These are phyloP conservation scores for Aspergillus clavatus DNA, from an alignment of 2,329 filamentous ascomycete genomes.

Conservation along the genomic window DNA sequence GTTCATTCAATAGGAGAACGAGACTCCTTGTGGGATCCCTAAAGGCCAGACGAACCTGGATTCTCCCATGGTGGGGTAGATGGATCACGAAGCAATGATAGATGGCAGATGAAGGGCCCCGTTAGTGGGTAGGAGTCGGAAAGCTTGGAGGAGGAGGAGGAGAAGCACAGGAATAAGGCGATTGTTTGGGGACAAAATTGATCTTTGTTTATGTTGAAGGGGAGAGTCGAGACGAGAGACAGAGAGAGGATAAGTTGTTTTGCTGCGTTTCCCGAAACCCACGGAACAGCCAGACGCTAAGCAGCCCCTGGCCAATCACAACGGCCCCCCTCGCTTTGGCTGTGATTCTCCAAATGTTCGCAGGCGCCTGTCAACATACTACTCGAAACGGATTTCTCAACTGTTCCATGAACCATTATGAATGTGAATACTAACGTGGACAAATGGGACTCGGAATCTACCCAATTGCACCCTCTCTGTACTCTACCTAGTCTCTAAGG, in stretches of 20 bases:
- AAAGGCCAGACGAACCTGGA: slow-evolving; percentile 49
- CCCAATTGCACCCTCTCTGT: neutral
- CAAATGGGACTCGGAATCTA: neutral
- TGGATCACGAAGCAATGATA: slow-evolving; percentile 10
- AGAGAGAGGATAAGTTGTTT: slow-evolving; percentile 16
- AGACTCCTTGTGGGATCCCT: slow-evolving; percentile 11
- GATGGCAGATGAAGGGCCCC: neutral
- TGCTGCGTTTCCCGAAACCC: slow-evolving; percentile 25
- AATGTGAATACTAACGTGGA: too few species aligned
- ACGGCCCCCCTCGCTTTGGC: slow-evolving; percentile 1
- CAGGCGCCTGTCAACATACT: too few species aligned
- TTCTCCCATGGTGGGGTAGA: slow-evolving; percentile 56
- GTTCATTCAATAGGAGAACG: slow-evolving; percentile 7
- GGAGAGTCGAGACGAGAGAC: too few species aligned
- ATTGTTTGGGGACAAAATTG: neutral
- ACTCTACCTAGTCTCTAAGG: neutral
- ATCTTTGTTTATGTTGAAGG: slow-evolving; percentile 12
- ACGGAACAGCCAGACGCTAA: slow-evolving; percentile 21
- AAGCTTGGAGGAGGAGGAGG: neutral
- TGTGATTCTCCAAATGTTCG: too few species aligned
- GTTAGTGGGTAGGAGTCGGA: neutral
- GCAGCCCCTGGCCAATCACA: slow-evolving; percentile 15
- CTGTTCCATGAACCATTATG: too few species aligned
- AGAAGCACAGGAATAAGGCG: neutral
- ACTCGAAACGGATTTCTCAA: too few species aligned